Conservation (phyloP, 441 rosid species). For the Aquilaria agallochum region DNA sequence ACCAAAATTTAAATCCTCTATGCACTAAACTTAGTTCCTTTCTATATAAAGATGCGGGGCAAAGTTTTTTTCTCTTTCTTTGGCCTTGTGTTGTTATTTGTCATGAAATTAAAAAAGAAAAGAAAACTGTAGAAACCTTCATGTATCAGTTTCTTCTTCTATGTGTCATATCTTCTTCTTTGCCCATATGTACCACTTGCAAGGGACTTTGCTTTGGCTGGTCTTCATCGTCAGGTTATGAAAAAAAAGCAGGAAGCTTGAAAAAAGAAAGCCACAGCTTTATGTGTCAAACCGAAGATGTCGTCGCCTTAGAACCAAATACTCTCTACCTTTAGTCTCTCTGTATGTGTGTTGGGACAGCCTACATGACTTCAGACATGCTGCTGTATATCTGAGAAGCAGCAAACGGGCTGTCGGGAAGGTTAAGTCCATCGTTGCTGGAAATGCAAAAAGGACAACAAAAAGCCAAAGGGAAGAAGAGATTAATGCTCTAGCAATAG, state of each 20-base stretch:
- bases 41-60: constrained; percentile 18
- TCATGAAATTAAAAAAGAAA: constrained; percentile 22
- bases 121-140: constrained; percentile 23
- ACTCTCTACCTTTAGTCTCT: constrained; percentile 13
- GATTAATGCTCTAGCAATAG: background rate
- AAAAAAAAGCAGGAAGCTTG: constrained; percentile 1
- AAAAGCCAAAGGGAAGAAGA: background rate
- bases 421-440: constrained; percentile 45
- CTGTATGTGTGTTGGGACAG: constrained; percentile 30
- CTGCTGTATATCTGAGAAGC: constrained; percentile 29
- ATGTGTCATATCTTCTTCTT: constrained; percentile 12
- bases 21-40: constrained; percentile 21
- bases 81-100: constrained; percentile 25
- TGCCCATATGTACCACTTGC: constrained; percentile 25
- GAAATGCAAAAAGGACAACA: background rate
- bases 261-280: constrained; percentile 4
- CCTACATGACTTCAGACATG: constrained; percentile 40
- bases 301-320: constrained; percentile 20
- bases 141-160: constrained; percentile 28
- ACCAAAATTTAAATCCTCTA: constrained; percentile 17
- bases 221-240: too few species aligned
- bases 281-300: constrained; percentile 18
- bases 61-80: too few species aligned
- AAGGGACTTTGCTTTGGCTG: constrained; percentile 11
- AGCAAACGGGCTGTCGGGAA: constrained; percentile 61